Conservation (phyloP, 1,284 basidiomycete genomes). For the Ceratobasidium sp. region DNA sequence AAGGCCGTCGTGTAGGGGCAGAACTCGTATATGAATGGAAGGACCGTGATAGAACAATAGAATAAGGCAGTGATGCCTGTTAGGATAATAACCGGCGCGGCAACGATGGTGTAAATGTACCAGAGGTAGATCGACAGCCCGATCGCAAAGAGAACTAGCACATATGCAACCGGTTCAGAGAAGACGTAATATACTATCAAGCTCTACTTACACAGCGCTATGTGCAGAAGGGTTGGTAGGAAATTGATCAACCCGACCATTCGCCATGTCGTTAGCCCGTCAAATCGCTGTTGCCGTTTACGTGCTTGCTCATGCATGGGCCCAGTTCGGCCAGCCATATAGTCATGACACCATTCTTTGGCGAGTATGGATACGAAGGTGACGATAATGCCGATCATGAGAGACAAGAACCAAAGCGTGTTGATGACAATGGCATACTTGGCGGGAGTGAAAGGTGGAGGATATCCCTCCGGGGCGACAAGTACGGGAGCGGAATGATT, state of each 20-base stretch:
- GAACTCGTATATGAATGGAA: neutral
- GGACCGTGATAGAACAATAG: neutral
- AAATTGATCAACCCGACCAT: neutral
- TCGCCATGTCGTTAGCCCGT: conserved; percentile 7
- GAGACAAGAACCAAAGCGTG: conserved; percentile 25
- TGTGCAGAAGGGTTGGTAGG: neutral
- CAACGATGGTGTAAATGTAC: neutral
- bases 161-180: neutral
- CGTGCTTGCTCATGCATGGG: conserved; percentile 5
- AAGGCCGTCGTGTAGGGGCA: conserved; percentile 12
- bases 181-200: neutral
- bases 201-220: conserved; percentile 7
- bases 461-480: neutral
- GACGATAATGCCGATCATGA: conserved; percentile 4
- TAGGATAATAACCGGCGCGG: neutral
- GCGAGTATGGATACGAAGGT: conserved; percentile 15
- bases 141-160: conserved; percentile 5
- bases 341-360: conserved; percentile 21
- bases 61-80: neutral
- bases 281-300: neutral
- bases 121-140: conserved; percentile 14
- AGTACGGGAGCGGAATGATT: neutral
- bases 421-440: neutral
- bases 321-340: conserved; percentile 18
- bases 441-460: neutral